Evolutionary conservation across 768 basidiomycete genomes (phyloP).

Genomic region (Artomyces pyxidatus): DNA sequence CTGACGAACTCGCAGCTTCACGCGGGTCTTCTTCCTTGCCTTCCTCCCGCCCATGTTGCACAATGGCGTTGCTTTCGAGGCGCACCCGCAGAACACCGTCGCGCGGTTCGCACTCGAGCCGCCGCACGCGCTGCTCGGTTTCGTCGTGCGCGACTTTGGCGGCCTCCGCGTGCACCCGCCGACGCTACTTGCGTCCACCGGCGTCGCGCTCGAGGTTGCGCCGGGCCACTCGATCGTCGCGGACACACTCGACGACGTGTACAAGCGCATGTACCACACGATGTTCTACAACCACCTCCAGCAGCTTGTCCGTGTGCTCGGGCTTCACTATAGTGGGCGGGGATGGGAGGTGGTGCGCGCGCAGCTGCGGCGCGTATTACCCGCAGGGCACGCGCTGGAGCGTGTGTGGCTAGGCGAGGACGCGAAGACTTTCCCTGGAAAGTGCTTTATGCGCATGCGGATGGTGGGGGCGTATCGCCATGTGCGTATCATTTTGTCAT

Average conservation of each 20-base stretch:
- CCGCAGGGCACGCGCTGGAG: constrained; percentile 37
- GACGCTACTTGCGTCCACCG: constrained; percentile 41
- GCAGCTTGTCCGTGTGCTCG: constrained; percentile 49
- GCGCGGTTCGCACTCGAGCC: constrained; percentile 40
- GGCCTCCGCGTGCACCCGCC: constrained; percentile 45
- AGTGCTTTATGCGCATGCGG: constrained; percentile 52
- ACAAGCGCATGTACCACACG: constrained; percentile 50
- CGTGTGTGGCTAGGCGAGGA: constrained; percentile 43
- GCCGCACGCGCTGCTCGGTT: constrained; percentile 41
- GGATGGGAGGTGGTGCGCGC: constrained; percentile 44
- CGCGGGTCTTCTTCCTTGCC: constrained; percentile 42
- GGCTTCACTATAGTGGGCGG: constrained; percentile 45
- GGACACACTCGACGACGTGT: constrained; percentile 44
- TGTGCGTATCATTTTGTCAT: constrained; percentile 29
- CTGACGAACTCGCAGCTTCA: constrained; percentile 29
- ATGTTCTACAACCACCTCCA: constrained; percentile 54
- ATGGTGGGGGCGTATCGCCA: constrained; percentile 48
- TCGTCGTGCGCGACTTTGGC: constrained; percentile 52
- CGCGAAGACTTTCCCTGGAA: constrained; percentile 40
- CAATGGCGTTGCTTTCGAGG: constrained; percentile 53
- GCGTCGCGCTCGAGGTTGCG: constrained; percentile 41
- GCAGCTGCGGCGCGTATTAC: constrained; percentile 37
- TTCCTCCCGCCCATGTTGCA: constrained; percentile 46
- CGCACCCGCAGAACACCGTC: constrained; percentile 53
- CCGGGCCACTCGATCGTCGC: constrained; percentile 33